Percentiles rank a stretch among this genome's conserved stretches.
These are phyloP conservation scores for Meredithiella fracta DNA, from an alignment of 2,329 filamentous ascomycete species.

Conservation along the genomic window DNA sequence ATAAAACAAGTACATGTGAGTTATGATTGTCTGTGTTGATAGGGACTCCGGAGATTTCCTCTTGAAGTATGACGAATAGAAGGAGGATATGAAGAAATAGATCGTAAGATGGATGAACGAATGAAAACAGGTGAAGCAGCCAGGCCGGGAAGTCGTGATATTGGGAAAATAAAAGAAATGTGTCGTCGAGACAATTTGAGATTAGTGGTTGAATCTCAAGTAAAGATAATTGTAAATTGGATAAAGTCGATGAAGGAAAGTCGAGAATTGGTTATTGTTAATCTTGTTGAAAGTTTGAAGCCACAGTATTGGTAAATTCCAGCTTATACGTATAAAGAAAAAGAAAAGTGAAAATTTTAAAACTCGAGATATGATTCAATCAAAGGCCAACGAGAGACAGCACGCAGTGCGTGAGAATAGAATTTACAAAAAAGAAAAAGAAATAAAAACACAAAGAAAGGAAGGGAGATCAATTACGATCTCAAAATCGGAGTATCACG, in stretches of 20 bases:
- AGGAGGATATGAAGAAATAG: not conserved
- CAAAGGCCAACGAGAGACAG: constrained; percentile 7
- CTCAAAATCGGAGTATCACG: not conserved
- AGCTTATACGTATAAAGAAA: not conserved
- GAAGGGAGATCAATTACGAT: not conserved
- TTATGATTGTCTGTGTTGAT: not conserved
- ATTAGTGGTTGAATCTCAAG: not conserved
- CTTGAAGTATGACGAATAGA: not conserved
- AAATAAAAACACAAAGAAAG: not conserved
- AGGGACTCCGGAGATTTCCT: not conserved
- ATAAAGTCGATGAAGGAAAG: not conserved
- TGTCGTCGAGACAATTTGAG: not conserved
- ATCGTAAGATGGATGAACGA: not conserved
- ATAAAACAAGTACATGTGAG: too few relatives aligned
- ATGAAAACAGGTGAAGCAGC: constrained; percentile 5
- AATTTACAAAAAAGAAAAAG: not conserved
- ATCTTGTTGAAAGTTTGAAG: not conserved
- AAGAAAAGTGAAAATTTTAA: not conserved
- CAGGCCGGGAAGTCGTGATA: constrained; percentile 2
- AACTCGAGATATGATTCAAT: not conserved
- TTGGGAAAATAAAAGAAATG: not conserved
- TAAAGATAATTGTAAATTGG: not conserved
- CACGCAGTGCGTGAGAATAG: constrained; percentile 5
- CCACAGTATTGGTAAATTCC: not conserved
- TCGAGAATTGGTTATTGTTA: not conserved